Evolutionary conservation across 2,329 filamentous ascomycete genomes (phyloP).

Genomic region (Penicillium crustosum): DNA sequence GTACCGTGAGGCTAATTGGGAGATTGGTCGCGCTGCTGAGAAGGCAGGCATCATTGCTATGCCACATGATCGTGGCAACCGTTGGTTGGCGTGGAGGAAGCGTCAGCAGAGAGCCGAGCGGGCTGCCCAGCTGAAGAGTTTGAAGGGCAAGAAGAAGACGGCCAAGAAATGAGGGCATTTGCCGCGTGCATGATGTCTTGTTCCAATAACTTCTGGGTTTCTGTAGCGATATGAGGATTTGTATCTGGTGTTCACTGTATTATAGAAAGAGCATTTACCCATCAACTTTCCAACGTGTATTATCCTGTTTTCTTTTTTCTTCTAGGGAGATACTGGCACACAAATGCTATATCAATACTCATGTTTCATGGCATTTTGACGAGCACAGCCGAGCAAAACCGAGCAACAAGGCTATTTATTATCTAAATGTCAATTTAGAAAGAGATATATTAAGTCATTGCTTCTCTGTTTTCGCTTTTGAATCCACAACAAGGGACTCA

Average conservation of each 20-base stretch:
- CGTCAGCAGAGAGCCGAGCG: constrained; percentile 51
- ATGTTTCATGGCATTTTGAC: neutral
- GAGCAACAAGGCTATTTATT: neutral
- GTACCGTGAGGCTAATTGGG: constrained; percentile 66
- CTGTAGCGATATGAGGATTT: constrained; percentile 29
- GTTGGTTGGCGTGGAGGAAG: constrained; percentile 67
- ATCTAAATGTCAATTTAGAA: neutral
- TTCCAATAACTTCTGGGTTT: constrained; percentile 23
- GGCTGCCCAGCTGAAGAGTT: constrained; percentile 55
- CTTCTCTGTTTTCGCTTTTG: neutral
- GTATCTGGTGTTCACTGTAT: constrained; percentile 34
- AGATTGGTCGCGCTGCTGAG: constrained; percentile 65
- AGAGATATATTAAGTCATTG: neutral
- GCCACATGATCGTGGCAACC: constrained; percentile 57
- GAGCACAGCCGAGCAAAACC: neutral
- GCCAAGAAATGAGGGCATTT: constrained; percentile 35
- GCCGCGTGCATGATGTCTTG: constrained; percentile 22
- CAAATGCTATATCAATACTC: neutral
- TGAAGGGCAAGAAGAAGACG: constrained; percentile 50
- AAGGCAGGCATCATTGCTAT: constrained; percentile 57
- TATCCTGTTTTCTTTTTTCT: neutral
- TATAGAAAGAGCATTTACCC: constrained; percentile 32
- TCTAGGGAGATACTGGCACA: neutral
- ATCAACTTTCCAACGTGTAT: neutral
- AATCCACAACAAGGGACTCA: neutral